A percentile compares a stretch with the other conserved stretches of the same genome.
These are phyloP conservation scores for Acer negundo DNA, from an alignment of 345 rosid species.

Conservation along the genomic window DNA sequence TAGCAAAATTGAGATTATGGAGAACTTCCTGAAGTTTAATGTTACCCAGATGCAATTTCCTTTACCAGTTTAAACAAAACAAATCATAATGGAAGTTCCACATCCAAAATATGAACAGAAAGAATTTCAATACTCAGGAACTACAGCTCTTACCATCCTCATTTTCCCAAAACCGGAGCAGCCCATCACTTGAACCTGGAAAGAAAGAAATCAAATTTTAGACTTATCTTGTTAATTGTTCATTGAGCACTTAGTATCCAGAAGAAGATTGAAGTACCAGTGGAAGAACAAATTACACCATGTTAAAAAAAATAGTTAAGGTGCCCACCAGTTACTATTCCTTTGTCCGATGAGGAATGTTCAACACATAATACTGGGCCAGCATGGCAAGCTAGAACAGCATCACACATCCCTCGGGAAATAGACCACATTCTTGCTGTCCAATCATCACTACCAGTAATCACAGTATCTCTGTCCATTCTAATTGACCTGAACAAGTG, in stretches of 20 bases:
- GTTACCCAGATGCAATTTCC: not conserved
- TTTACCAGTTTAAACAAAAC: conserved; percentile 9
- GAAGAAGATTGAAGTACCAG: not conserved
- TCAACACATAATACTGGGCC: conserved; percentile 89
- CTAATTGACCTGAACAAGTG: conserved; percentile 74
- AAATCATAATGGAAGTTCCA: not conserved
- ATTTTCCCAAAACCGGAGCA: conserved; percentile 97
- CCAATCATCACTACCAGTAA: conserved; percentile 99
- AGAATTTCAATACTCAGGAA: not conserved
- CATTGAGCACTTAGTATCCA: not conserved
- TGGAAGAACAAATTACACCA: not conserved
- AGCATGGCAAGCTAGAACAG: conserved; percentile 96
- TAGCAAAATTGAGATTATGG: conserved; percentile 1
- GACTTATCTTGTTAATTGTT: conserved; percentile 8
- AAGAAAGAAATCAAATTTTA: conserved; percentile 24
- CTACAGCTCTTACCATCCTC: conserved; percentile 66
- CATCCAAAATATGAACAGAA: not conserved
- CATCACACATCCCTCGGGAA: conserved; percentile 85
- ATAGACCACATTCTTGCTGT: conserved; percentile 99
- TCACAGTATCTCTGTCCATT: conserved; percentile 92
- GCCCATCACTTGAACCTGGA: conserved; percentile 97
- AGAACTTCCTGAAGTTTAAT: not conserved
- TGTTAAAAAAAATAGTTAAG: not conserved
- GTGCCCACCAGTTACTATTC: conserved; percentile 86
- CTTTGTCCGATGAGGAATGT: conserved; percentile 76